A percentile compares a stretch with the other conserved stretches of the same genome.
Conservation (phyloP, 2,329 filamentous ascomycete genomes). For the Colletotrichum cordylinicola region DNA sequence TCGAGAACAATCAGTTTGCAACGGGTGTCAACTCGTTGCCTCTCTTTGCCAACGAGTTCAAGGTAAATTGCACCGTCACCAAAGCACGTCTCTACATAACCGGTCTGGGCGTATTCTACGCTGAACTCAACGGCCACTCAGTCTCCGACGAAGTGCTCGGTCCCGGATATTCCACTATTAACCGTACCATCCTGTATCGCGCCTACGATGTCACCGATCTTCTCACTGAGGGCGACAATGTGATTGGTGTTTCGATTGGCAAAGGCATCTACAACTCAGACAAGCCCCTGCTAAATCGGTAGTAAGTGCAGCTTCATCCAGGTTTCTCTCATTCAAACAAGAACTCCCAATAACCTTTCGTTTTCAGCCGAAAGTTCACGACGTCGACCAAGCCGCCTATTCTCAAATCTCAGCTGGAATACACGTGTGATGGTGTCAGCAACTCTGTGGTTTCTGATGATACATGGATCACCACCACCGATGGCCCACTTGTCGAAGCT, state of each 20-base stretch:
- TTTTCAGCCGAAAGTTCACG: conserved; percentile 5
- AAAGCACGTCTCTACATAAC: conserved; percentile 14
- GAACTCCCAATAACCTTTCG: not conserved
- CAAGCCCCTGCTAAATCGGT: conserved; percentile 6
- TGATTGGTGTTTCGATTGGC: conserved; percentile 13
- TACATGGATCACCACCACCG: conserved; percentile 6
- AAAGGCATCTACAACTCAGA: conserved; percentile 18
- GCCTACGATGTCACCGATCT: conserved; percentile 9
- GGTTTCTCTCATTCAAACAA: not conserved
- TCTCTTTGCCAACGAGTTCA: conserved; percentile 10
- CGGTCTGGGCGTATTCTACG: conserved; percentile 12
- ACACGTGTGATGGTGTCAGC: conserved; percentile 4
- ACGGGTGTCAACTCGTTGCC: not conserved
- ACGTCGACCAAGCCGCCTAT: not conserved
- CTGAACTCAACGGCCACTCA: not conserved
- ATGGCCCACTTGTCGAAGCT: conserved; percentile 10
- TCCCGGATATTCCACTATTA: not conserved
- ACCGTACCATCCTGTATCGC: conserved; percentile 19
- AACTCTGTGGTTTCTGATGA: not conserved
- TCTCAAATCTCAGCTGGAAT: conserved; percentile 20
- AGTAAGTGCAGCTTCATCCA: not conserved
- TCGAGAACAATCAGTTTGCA: not conserved
- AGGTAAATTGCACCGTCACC: not conserved
- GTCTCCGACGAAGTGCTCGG: conserved; percentile 6
- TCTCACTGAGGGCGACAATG: conserved; percentile 6